phyloP scores from a whole-genome alignment of 1,284 basidiomycete species.

The Taiwanofungus camphoratus region DNA sequence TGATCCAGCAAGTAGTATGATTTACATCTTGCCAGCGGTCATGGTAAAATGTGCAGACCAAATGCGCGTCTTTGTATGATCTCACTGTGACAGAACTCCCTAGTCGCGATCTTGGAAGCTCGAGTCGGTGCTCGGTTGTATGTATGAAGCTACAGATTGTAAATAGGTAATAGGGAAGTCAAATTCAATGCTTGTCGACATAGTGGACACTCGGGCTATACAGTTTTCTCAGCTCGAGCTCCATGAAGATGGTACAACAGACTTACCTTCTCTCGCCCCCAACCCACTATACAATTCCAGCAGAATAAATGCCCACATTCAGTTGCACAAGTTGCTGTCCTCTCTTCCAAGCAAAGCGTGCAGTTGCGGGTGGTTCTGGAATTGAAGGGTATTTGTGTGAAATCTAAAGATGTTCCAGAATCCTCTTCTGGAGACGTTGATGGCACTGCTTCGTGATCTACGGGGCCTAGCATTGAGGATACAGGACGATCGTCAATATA shows the following conservation, averaged over 20 bases:
- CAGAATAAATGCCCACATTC: slow-evolving; percentile 95
- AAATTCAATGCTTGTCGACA: slow-evolving; percentile 78
- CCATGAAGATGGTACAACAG: background rate
- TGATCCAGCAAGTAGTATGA: slow-evolving; percentile 72
- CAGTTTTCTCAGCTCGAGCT: slow-evolving; percentile 1
- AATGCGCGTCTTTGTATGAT: slow-evolving; percentile 8
- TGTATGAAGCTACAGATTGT: slow-evolving; percentile 59
- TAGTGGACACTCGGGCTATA: slow-evolving; percentile 79
- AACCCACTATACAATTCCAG: slow-evolving; percentile 87
- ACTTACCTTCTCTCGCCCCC: slow-evolving; percentile 81
- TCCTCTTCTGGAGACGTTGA: slow-evolving; percentile 62
- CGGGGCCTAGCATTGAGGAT: slow-evolving; percentile 48
- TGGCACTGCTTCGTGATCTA: slow-evolving; percentile 46
- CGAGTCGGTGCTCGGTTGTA: too few relatives aligned
- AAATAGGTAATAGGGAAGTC: slow-evolving; percentile 72
- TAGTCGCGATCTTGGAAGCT: slow-evolving; percentile 7
- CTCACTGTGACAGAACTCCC: slow-evolving; percentile 22
- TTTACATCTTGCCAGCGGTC: slow-evolving; percentile 1
- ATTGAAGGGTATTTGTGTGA: slow-evolving; percentile 44
- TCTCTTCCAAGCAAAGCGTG: slow-evolving; percentile 81
- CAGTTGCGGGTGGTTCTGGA: slow-evolving; percentile 68
- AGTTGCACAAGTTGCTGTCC: slow-evolving; percentile 77
- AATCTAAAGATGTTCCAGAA: slow-evolving; percentile 56
- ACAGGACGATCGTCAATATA: slow-evolving; percentile 64
- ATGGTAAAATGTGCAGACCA: slow-evolving; percentile 13